A percentile compares a stretch with the other conserved stretches of the same genome.
Conservation (phyloP, 2,329 filamentous ascomycete species). For the Botrytis hyacinthi region DNA sequence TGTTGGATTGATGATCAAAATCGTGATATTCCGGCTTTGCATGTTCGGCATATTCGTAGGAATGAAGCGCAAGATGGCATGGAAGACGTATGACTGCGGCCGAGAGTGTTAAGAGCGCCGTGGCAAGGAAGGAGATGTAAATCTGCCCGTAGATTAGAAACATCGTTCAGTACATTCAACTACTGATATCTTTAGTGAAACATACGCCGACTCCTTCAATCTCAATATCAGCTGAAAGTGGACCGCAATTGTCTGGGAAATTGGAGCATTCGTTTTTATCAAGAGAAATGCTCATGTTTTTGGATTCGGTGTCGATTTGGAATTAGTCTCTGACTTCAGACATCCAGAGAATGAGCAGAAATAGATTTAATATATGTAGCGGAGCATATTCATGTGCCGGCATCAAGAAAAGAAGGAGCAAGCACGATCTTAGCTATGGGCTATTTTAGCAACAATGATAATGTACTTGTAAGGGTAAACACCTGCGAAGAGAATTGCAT, state of each 20-base stretch:
- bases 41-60: neutral
- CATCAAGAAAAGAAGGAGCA: neutral
- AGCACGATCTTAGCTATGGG: neutral
- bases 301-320: neutral
- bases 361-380: too few species aligned
- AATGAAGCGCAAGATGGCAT: constrained; percentile 3
- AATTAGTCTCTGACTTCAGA: neutral
- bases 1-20: neutral
- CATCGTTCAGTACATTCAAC: neutral
- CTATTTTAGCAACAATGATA: too few species aligned
- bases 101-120: neutral
- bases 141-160: neutral
- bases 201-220: neutral
- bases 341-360: neutral
- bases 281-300: neutral
- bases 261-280: neutral
- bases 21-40: neutral
- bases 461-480: neutral
- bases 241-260: constrained; percentile 1
- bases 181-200: neutral
- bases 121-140: constrained; percentile 11
- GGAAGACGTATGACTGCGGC: neutral
- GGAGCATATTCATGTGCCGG: neutral
- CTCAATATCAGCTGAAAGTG: neutral
- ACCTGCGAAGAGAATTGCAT: neutral